A percentile compares a stretch with the other conserved stretches of the same genome.
These are phyloP conservation scores for Globisporangium viniferum DNA, from an alignment of 352 stramenopile genomes.

Conservation along the genomic window DNA sequence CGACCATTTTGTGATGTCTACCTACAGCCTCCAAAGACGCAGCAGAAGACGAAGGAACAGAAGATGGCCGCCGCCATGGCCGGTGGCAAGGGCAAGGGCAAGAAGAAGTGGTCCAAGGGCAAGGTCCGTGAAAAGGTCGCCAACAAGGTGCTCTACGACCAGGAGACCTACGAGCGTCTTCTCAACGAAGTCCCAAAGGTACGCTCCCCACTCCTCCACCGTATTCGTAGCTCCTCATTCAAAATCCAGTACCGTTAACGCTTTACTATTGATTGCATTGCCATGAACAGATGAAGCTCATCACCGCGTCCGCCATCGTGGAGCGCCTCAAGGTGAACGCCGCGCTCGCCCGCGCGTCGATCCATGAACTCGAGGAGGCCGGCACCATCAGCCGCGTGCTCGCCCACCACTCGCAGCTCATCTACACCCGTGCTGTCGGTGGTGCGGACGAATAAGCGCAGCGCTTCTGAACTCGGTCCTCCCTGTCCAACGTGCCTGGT, in stretches of 20 bases:
- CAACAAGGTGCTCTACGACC: slow-evolving; percentile 99
- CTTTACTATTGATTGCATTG: not conserved
- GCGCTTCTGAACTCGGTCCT: slow-evolving; percentile 5
- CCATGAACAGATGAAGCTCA: slow-evolving; percentile 96
- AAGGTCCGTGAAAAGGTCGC: slow-evolving; percentile 99
- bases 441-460: slow-evolving; percentile 66
- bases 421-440: slow-evolving; percentile 96
- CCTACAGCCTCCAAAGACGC: slow-evolving; percentile 95
- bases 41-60: slow-evolving; percentile 99
- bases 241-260: not conserved
- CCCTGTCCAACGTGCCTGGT: slow-evolving; percentile 13
- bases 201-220: not conserved
- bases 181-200: slow-evolving; percentile 97
- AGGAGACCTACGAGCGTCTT: slow-evolving; percentile 98
- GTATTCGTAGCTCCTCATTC: not conserved
- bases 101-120: slow-evolving; percentile 99
- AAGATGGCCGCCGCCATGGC: slow-evolving; percentile 99
- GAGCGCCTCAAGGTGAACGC: slow-evolving; percentile 99
- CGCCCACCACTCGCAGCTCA: slow-evolving; percentile 95
- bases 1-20: slow-evolving; percentile 3
- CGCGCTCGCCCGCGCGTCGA: slow-evolving; percentile 95
- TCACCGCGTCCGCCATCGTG: slow-evolving; percentile 97
- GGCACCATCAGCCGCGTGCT: slow-evolving; percentile 95
- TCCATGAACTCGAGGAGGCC: slow-evolving; percentile 95
- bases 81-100: slow-evolving; percentile 97